phyloP scores from a whole-genome alignment of 805 yeast species.

The Nakazawaea siamensis region DNA sequence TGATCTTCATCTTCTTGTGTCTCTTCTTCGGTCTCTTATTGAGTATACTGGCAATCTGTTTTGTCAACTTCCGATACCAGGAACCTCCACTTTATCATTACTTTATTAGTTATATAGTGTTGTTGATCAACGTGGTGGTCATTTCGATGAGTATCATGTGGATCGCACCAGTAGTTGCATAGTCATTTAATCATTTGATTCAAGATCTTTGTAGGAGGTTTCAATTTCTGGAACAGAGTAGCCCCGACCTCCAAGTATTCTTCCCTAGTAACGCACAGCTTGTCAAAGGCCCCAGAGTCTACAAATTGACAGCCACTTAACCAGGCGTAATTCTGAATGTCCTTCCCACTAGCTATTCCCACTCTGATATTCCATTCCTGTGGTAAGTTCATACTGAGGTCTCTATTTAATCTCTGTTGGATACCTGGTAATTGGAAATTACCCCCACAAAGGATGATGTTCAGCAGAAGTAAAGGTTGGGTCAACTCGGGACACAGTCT shows the following conservation, averaged over 20 bases:
- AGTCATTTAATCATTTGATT: constrained; percentile 29
- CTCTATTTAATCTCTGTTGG: constrained; percentile 48
- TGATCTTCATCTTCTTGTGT: constrained; percentile 5
- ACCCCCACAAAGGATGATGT: constrained; percentile 80
- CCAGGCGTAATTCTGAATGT: constrained; percentile 37
- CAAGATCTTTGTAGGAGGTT: constrained; percentile 6
- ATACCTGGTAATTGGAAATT: constrained; percentile 65
- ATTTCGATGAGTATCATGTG: constrained; percentile 3
- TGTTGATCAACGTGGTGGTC: constrained; percentile 3
- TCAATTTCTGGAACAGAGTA: constrained; percentile 20
- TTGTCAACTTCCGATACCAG: constrained; percentile 1
- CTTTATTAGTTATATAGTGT: background rate
- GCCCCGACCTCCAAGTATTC: constrained; percentile 87
- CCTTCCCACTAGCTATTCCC: constrained; percentile 13
- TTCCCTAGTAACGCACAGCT: constrained; percentile 57
- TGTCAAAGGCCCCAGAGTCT: constrained; percentile 34
- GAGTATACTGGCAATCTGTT: constrained; percentile 3
- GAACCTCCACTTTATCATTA: constrained; percentile 9
- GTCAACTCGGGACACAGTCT: constrained; percentile 63
- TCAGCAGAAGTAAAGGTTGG: constrained; percentile 70
- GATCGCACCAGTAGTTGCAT: background rate
- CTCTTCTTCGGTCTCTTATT: constrained; percentile 6
- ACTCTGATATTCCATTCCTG: constrained; percentile 60
- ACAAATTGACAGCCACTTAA: constrained; percentile 43
- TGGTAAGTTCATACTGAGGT: constrained; percentile 61